These are phyloP conservation scores for Entomortierella chlamydospora DNA, from an alignment of 192 early-diverging fungal species.

Conservation along the genomic window DNA sequence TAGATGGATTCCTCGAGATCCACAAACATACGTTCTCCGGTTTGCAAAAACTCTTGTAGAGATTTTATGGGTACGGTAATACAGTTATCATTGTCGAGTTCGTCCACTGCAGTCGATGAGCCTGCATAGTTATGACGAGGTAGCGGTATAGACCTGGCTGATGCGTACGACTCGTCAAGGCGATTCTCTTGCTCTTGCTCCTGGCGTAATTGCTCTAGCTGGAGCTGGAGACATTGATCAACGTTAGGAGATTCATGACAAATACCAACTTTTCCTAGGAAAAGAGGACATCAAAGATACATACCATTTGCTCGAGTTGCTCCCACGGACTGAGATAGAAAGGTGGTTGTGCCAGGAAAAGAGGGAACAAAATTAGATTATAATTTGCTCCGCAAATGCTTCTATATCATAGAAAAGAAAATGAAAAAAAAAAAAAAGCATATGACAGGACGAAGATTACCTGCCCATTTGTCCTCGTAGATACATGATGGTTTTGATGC, in stretches of 20 bases:
- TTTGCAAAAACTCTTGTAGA: slow-evolving; percentile 26
- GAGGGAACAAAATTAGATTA: background rate
- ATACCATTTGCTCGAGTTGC: slow-evolving; percentile 25
- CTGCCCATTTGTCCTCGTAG: slow-evolving; percentile 33
- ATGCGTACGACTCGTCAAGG: background rate
- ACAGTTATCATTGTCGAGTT: background rate
- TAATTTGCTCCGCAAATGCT: background rate
- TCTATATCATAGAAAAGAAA: too few relatives aligned
- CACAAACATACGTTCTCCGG: slow-evolving; percentile 29
- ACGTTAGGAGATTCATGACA: background rate
- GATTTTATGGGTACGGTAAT: slow-evolving; percentile 12
- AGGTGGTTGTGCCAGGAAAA: background rate
- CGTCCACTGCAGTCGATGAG: background rate
- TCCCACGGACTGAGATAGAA: slow-evolving; percentile 26
- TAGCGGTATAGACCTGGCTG: background rate
- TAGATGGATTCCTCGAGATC: slow-evolving; percentile 32
- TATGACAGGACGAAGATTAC: slow-evolving; percentile 1
- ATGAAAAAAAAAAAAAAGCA: too few relatives aligned
- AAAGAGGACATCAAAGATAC: background rate
- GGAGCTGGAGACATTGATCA: background rate
- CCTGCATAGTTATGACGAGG: background rate
- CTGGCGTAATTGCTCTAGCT: slow-evolving; percentile 1
- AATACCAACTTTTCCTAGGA: background rate
- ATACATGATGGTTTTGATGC: slow-evolving; percentile 29
- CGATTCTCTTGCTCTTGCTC: background rate